These are phyloP conservation scores for Lolium rigidum DNA, from an alignment of 176 grass and related monocot species.

Conservation along the genomic window DNA sequence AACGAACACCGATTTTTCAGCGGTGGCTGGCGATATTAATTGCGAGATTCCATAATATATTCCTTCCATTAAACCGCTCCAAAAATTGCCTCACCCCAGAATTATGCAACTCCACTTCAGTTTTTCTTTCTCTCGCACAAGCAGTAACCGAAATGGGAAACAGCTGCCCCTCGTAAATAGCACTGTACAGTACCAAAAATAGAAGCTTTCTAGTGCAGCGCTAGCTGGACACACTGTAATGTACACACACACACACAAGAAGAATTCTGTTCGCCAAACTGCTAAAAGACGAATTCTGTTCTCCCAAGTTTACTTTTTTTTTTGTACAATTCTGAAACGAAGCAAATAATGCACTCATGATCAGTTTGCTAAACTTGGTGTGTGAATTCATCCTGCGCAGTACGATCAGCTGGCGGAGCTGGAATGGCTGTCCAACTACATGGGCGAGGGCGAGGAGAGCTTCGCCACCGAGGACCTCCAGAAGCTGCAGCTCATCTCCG, in stretches of 20 bases:
- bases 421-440: conserved; percentile 93
- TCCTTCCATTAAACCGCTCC: conserved; percentile 18
- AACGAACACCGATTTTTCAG: background rate
- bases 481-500: conserved; percentile 86
- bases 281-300: conserved; percentile 10
- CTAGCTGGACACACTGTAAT: background rate
- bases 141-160: conserved; percentile 36
- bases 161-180: background rate
- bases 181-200: conserved; percentile 14
- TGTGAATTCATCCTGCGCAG: conserved; percentile 57
- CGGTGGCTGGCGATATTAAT: background rate
- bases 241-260: background rate
- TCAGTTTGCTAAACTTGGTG: conserved; percentile 31
- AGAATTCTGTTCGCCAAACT: background rate
- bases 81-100: conserved; percentile 1
- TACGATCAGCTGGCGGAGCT: conserved; percentile 87
- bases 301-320: background rate
- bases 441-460: conserved; percentile 61
- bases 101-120: background rate
- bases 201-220: conserved; percentile 11
- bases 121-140: background rate
- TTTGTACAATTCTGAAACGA: background rate
- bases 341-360: background rate
- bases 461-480: conserved; percentile 88
- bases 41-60: conserved; percentile 13